A percentile compares a stretch with the other conserved stretches of the same genome.
These are phyloP conservation scores for Lolium rigidum DNA, from an alignment of 176 grass and related monocot species.

Conservation along the genomic window DNA sequence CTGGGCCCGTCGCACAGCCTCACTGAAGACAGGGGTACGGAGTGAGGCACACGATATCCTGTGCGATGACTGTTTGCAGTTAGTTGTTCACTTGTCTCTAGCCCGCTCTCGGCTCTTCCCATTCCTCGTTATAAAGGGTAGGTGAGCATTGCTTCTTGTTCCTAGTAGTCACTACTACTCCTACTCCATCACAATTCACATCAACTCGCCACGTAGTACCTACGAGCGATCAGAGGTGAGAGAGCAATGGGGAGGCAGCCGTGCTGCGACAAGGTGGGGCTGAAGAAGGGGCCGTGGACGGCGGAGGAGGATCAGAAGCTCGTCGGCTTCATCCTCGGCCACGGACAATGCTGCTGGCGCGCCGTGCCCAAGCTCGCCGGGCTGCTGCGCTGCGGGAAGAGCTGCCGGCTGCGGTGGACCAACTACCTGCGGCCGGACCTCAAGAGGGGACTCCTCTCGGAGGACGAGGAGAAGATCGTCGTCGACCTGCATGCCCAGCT, in stretches of 20 bases:
- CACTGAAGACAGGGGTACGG: background rate
- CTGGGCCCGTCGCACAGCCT: conserved; percentile 30
- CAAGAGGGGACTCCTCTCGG: conserved; percentile 77
- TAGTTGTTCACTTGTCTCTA: conserved; percentile 3
- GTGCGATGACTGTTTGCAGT: conserved; percentile 33
- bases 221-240: background rate
- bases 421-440: conserved; percentile 89
- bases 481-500: conserved; percentile 23
- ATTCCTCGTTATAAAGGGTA: conserved; percentile 61
- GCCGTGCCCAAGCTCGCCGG: conserved; percentile 50
- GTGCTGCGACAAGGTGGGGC: conserved; percentile 84
- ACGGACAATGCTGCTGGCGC: conserved; percentile 76
- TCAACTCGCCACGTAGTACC: background rate
- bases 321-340: conserved; percentile 46
- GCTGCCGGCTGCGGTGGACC: conserved; percentile 83
- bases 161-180: conserved; percentile 2
- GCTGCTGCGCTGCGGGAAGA: conserved; percentile 79
- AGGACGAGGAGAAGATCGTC: conserved; percentile 65
- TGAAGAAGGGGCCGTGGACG: conserved; percentile 97
- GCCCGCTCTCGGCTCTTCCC: too few relatives aligned
- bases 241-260: conserved; percentile 85
- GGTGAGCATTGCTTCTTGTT: conserved; percentile 29
- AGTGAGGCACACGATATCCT: conserved; percentile 5
- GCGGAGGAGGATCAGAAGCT: conserved; percentile 69
- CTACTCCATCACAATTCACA: background rate